Conservation (phyloP, 257 asterid genomes). For the Solanum neorickii region DNA sequence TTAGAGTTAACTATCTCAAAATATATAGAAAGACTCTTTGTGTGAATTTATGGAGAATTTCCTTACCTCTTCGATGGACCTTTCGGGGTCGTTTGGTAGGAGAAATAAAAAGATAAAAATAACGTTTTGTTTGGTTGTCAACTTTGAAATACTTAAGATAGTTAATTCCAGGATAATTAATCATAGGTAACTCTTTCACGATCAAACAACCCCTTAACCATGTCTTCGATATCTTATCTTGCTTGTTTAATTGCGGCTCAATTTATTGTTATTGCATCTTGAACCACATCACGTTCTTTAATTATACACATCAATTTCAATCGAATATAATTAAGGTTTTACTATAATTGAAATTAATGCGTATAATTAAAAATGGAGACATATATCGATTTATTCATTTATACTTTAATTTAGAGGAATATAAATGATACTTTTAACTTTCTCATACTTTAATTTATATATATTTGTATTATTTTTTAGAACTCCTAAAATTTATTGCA, state of each 20-base stretch:
- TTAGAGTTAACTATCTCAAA: neutral
- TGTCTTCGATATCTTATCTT: neutral
- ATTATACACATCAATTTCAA: too few relatives aligned
- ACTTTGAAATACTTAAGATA: too few relatives aligned
- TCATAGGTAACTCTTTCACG: too few relatives aligned
- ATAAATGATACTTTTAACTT: neutral
- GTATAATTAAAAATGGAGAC: neutral
- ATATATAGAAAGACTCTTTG: neutral
- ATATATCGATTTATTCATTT: neutral
- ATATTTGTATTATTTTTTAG: neutral
- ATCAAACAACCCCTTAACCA: too few relatives aligned
- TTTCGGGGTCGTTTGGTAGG: too few relatives aligned
- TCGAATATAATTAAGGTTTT: neutral
- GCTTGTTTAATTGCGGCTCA: neutral
- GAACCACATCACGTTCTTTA: neutral
- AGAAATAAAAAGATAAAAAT: too few relatives aligned
- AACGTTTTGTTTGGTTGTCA: too few relatives aligned
- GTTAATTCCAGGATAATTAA: too few relatives aligned
- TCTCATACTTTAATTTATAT: neutral
- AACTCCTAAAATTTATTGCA: neutral
- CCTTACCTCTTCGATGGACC: too few relatives aligned
- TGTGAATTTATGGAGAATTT: neutral
- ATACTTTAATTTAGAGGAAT: neutral
- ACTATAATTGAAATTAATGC: neutral
- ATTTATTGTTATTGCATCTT: neutral